Base-by-base conservation (phyloP, 2,329 filamentous ascomycete genomes). In the Achaetomium macrosporum region DNA sequence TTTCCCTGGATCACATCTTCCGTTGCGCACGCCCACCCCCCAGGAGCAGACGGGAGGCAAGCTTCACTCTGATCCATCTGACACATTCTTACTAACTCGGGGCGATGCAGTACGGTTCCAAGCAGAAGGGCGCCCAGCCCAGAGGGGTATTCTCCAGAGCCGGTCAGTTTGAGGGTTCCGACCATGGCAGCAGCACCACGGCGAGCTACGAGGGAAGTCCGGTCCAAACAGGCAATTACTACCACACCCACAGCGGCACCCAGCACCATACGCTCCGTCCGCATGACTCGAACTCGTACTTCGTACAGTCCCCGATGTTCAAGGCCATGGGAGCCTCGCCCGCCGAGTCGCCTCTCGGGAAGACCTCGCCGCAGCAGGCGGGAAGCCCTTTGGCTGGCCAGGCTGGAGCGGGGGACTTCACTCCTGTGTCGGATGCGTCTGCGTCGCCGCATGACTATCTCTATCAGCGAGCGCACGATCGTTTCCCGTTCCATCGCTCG, bases 41-140 rank as follows among this genome's bases (percentile, higher is more conserved):
- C 54, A 56, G 59, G 56, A 56, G 50, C 56, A 54, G 55, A 59
- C 48, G 51, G 59, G 58, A 61, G 59, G 63, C 56, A 60, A 64
- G 60, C 52, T 59, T 52, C 47, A 42, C 52, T 53, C 47, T 36
- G 29, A 46, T 51, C 56, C 55, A 43, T 63, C 16, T 47, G 55
- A 59, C 55, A 62, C 62, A 58, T 63, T 53, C 62, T 50, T 66
- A 70, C 73, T 76, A 71, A 77, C 69, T 59, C 56, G n/a, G 48
- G 42, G 56, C 56, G 60, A 59, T 67, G 51, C 67, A 84, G 82
- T 85, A 83, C 74, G 79, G 81, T 58, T 81, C 80, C 16, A 82
- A 81, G 65, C 78, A 79, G 63, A 72, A 73, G 40, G 77, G 73
- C 53, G 74, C 78, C 31, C 70, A 73, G 49, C 73, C 39, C 73